Conservation (phyloP, 2,329 filamentous ascomycete species). For the Metarhizium album region DNA sequence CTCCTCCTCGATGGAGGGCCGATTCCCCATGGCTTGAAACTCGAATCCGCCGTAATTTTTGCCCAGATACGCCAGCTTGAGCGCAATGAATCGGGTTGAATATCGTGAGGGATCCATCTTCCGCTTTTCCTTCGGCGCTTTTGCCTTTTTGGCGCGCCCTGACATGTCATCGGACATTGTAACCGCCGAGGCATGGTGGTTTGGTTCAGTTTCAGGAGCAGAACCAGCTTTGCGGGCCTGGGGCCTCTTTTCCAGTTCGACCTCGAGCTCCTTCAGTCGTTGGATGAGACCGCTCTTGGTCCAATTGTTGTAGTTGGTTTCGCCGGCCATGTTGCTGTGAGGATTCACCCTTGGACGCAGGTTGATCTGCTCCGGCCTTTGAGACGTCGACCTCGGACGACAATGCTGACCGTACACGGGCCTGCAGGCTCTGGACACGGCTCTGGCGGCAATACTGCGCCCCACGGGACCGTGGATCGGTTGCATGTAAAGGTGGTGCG, state of each 20-base stretch:
- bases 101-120: conserved; percentile 72
- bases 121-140: conserved; percentile 33
- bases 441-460: conserved; percentile 16
- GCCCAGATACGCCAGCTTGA: conserved; percentile 91
- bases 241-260: conserved; percentile 43
- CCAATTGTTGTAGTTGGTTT: conserved; percentile 52
- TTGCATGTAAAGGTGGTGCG: conserved; percentile 16
- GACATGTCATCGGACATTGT: not conserved
- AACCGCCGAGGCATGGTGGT: not conserved
- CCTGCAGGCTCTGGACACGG: conserved; percentile 8
- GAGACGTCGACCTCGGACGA: conserved; percentile 8
- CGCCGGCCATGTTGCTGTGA: conserved; percentile 18
- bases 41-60: conserved; percentile 90
- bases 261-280: conserved; percentile 57
- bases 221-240: conserved; percentile 17
- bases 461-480: conserved; percentile 14
- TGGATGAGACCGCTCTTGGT: conserved; percentile 56
- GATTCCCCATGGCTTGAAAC: conserved; percentile 60
- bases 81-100: conserved; percentile 70
- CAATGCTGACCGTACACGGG: not conserved
- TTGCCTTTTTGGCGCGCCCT: conserved; percentile 9
- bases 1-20: conserved; percentile 84
- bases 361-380: not conserved
- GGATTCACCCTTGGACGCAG: not conserved
- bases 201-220: conserved; percentile 3